Evolutionary conservation across 768 basidiomycete species (phyloP).

Genomic region (Auricularia cornea): DNA sequence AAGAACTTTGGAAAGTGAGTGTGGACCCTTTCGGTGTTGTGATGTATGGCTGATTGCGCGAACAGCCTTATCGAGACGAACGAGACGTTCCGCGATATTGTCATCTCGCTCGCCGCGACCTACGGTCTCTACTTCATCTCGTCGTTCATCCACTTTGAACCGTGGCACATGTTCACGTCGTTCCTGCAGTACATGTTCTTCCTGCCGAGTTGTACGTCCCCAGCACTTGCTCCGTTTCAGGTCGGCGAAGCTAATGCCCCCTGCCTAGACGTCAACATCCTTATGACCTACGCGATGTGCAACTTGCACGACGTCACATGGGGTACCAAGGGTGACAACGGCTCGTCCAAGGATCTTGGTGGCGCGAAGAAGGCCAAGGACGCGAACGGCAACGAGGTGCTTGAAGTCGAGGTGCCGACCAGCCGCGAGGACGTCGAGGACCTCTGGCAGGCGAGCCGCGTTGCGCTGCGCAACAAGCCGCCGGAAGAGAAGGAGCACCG

Average conservation of each 20-base stretch:
- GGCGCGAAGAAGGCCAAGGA: slow-evolving; percentile 84
- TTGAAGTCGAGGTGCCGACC: slow-evolving; percentile 80
- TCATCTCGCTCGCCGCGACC: slow-evolving; percentile 68
- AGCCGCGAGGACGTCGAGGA: slow-evolving; percentile 81
- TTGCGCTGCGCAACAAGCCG: slow-evolving; percentile 56
- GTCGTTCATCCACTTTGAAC: slow-evolving; percentile 84
- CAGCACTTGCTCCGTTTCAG: not conserved
- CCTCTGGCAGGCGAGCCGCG: slow-evolving; percentile 71
- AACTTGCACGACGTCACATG: slow-evolving; percentile 83
- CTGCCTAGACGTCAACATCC: slow-evolving; percentile 62
- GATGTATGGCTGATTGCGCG: slow-evolving; percentile 20
- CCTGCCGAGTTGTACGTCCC: slow-evolving; percentile 56
- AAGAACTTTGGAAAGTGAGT: slow-evolving; percentile 59
- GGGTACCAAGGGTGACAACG: slow-evolving; percentile 93
- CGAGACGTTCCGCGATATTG: slow-evolving; percentile 72
- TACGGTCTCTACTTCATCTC: slow-evolving; percentile 80
- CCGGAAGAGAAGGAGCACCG: slow-evolving; percentile 74
- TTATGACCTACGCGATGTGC: slow-evolving; percentile 95
- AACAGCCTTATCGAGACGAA: slow-evolving; percentile 54
- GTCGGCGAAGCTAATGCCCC: not conserved
- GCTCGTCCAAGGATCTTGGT: slow-evolving; percentile 78
- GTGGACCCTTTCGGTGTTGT: not conserved
- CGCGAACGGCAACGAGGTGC: slow-evolving; percentile 75
- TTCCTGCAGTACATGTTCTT: slow-evolving; percentile 91
- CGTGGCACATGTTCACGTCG: slow-evolving; percentile 95